These are phyloP conservation scores for Penicillium paneum DNA, from an alignment of 2,329 filamentous ascomycete species.

Conservation along the genomic window DNA sequence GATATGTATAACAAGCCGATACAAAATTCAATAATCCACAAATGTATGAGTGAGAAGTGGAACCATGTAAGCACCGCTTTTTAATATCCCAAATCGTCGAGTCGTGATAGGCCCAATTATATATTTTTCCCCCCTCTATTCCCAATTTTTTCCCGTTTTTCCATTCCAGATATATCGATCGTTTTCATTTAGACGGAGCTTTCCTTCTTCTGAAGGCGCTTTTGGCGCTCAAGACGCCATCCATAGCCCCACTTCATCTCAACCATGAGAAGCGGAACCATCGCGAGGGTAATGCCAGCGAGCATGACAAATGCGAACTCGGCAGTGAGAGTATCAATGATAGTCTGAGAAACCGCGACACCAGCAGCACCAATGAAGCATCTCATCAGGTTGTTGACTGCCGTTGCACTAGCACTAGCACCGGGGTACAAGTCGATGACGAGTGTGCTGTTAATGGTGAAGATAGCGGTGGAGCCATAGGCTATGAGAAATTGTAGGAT, in stretches of 20 bases:
- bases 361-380: conserved; percentile 38
- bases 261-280: conserved; percentile 24
- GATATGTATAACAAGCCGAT: background rate
- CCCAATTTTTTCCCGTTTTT: background rate
- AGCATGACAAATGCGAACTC: conserved; percentile 27
- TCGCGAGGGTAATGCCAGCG: conserved; percentile 26
- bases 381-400: conserved; percentile 38
- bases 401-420: conserved; percentile 36
- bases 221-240: conserved; percentile 27
- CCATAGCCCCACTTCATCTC: conserved; percentile 28
- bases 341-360: conserved; percentile 31
- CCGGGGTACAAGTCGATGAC: conserved; percentile 40
- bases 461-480: conserved; percentile 34
- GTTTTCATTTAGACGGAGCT: background rate
- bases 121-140: background rate
- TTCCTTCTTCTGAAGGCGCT: conserved; percentile 15
- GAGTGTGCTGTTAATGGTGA: conserved; percentile 37
- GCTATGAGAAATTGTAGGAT: conserved; percentile 41
- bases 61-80: background rate
- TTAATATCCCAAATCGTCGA: conserved; percentile 4
- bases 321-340: conserved; percentile 34
- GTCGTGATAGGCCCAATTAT: conserved; percentile 1
- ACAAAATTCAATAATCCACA: background rate
- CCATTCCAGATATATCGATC: background rate
- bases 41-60: background rate